Conservation (phyloP, 164 flowering plant genomes). For the Magnolia sinica region DNA sequence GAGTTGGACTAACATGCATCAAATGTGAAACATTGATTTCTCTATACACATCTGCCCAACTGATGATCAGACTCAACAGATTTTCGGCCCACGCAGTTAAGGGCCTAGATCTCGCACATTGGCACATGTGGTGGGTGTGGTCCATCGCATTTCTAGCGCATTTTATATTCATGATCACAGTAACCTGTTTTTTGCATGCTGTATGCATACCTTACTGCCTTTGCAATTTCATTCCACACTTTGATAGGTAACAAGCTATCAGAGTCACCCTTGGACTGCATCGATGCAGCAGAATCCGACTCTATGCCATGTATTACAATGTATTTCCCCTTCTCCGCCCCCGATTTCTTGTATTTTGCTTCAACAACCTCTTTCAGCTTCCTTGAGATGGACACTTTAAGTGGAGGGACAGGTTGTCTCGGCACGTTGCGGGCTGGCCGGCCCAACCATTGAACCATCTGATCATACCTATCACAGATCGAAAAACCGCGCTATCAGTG, state of each 20-base stretch:
- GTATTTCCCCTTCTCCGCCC: constrained; percentile 69
- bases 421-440: constrained; percentile 65
- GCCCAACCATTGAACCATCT: constrained; percentile 84
- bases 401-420: constrained; percentile 62
- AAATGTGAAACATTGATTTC: background rate
- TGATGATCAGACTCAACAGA: background rate
- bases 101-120: background rate
- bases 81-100: background rate
- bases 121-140: background rate
- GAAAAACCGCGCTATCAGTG: background rate
- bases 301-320: constrained; percentile 79
- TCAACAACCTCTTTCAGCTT: constrained; percentile 70
- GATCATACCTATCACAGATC: constrained; percentile 51
- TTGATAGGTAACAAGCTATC: constrained; percentile 80
- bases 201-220: constrained; percentile 45
- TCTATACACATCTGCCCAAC: background rate
- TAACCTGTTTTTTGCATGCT: background rate
- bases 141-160: background rate
- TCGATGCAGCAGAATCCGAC: constrained; percentile 76
- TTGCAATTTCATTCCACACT: constrained; percentile 66
- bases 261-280: constrained; percentile 82
- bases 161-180: background rate
- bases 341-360: constrained; percentile 57
- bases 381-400: constrained; percentile 67
- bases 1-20: too few species aligned